Conservation (phyloP, 139 green algal genomes). For the Coelastrella sp. region DNA sequence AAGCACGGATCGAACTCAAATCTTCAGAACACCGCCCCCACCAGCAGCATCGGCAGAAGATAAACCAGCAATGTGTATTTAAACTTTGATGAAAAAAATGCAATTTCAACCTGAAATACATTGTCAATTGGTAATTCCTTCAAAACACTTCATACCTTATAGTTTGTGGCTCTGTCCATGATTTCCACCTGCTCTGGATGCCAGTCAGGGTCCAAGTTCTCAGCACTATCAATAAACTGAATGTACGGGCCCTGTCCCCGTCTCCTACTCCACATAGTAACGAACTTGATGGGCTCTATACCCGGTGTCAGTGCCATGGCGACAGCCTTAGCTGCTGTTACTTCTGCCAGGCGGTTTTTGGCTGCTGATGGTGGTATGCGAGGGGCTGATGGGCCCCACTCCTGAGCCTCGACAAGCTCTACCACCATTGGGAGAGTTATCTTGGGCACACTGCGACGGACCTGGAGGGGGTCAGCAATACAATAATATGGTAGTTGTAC, state of each 20-base stretch:
- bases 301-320: constrained; percentile 66
- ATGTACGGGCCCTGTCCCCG: constrained; percentile 60
- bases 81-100: too few species aligned
- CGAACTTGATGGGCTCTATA: constrained; percentile 65
- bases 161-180: constrained; percentile 58
- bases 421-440: constrained; percentile 67
- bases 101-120: too few species aligned
- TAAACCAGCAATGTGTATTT: too few species aligned
- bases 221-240: constrained; percentile 56
- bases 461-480: constrained; percentile 21
- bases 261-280: constrained; percentile 58
- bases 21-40: background rate
- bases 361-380: constrained; percentile 57
- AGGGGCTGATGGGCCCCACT: constrained; percentile 57
- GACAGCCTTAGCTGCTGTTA: constrained; percentile 71
- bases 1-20: background rate
- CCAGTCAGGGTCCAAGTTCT: constrained; percentile 49
- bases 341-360: constrained; percentile 58
- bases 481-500: constrained; percentile 58
- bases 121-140: too few species aligned
- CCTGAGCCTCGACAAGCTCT: constrained; percentile 66
- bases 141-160: constrained; percentile 52
- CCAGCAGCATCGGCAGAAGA: background rate
- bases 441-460: constrained; percentile 58
- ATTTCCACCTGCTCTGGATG: constrained; percentile 66